Evolutionary conservation across 345 rosid species (phyloP).

Genomic region (Gossypium sturtianum): DNA sequence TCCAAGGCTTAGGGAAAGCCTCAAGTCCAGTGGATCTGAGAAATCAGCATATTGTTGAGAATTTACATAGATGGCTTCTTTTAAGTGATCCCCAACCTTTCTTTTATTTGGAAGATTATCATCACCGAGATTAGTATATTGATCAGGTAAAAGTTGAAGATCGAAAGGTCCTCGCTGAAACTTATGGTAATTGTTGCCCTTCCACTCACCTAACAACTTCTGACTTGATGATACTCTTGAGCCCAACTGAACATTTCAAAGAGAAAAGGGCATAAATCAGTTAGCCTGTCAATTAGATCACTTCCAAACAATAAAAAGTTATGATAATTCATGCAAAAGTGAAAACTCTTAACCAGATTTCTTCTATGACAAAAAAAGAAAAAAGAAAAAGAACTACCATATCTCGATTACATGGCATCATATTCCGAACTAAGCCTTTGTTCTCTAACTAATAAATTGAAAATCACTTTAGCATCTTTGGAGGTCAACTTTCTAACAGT

Average conservation of each 20-base stretch:
- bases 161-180: constrained; percentile 21
- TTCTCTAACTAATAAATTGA: background rate
- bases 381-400: no score
- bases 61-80: background rate
- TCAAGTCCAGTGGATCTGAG: constrained; percentile 26
- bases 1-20: constrained; percentile 35
- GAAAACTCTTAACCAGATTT: background rate
- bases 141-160: constrained; percentile 33
- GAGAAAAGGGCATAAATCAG: background rate
- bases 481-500: background rate
- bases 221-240: background rate
- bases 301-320: background rate
- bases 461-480: background rate
- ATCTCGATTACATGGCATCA: background rate
- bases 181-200: constrained; percentile 1
- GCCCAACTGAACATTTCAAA: constrained; percentile 25
- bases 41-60: background rate
- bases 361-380: background rate
- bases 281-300: background rate
- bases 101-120: constrained; percentile 15
- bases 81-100: constrained; percentile 9
- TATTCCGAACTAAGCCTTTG: background rate
- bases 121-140: constrained; percentile 16
- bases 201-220: constrained; percentile 13
- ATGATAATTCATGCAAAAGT: background rate